Conservation (phyloP, 345 rosid genomes). For the Barbarea vulgaris region DNA sequence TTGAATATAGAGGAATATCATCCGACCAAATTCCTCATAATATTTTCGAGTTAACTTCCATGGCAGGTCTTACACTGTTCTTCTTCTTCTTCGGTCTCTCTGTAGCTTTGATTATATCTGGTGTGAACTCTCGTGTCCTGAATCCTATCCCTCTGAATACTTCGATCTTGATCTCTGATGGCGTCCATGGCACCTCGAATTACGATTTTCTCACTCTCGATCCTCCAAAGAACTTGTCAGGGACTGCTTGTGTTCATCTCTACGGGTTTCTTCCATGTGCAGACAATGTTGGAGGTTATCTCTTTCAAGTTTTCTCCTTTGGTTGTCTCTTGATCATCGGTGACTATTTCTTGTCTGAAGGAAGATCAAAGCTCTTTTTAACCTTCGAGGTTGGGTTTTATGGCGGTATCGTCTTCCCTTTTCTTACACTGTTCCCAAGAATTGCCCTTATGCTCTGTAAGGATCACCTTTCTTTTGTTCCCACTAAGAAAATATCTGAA, state of each 20-base stretch:
- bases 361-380: slow-evolving; percentile 38
- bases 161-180: slow-evolving; percentile 35
- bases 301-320: slow-evolving; percentile 40
- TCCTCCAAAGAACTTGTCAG: slow-evolving; percentile 24
- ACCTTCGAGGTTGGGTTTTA: slow-evolving; percentile 39
- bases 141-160: slow-evolving; percentile 15
- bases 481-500: not conserved
- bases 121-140: slow-evolving; percentile 38
- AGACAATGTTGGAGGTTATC: slow-evolving; percentile 39
- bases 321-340: slow-evolving; percentile 39
- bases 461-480: not conserved
- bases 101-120: not conserved
- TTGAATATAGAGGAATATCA: not conserved
- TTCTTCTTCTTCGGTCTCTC: not conserved
- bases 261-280: slow-evolving; percentile 45
- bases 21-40: not conserved
- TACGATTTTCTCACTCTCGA: slow-evolving; percentile 31
- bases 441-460: slow-evolving; percentile 35
- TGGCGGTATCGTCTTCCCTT: slow-evolving; percentile 43
- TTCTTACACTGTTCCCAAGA: slow-evolving; percentile 42
- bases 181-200: slow-evolving; percentile 18
- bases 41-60: not conserved
- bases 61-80: slow-evolving; percentile 1
- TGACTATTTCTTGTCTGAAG: slow-evolving; percentile 43
- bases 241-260: slow-evolving; percentile 35